Evolutionary conservation across 1,284 basidiomycete species (phyloP).

Genomic region (Phylloboletellus chloephorus): DNA sequence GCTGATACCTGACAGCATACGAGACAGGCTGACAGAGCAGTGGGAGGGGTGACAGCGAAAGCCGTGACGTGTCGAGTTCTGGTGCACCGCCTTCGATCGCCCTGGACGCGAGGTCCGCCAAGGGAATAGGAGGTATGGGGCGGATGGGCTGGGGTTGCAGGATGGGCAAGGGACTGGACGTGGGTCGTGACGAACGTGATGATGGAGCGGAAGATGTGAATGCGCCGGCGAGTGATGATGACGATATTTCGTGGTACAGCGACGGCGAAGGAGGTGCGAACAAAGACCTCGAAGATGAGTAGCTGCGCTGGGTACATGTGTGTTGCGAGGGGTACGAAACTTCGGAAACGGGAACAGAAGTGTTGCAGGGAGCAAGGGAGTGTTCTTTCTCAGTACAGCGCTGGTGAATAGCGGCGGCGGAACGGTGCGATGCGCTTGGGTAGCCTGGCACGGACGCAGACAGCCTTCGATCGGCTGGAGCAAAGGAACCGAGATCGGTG

Average conservation of each 20-base stretch:
- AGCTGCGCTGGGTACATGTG: conserved; percentile 21
- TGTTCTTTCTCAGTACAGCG: conserved; percentile 21
- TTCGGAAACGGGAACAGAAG: conserved; percentile 10
- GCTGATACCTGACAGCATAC: conserved; percentile 28
- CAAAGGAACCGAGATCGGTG: conserved; percentile 1
- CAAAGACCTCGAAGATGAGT: conserved; percentile 14
- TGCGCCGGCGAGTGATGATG: conserved; percentile 29
- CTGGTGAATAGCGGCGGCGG: conserved; percentile 9
- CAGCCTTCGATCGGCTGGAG: conserved; percentile 25
- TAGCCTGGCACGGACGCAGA: conserved; percentile 33
- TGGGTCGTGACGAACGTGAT: conserved; percentile 15
- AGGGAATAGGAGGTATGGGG: conserved; percentile 48
- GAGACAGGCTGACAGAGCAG: conserved; percentile 33
- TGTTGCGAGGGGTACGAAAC: conserved; percentile 18
- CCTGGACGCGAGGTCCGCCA: conserved; percentile 39
- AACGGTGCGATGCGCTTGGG: conserved; percentile 21
- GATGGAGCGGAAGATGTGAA: conserved; percentile 17
- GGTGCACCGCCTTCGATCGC: conserved; percentile 16
- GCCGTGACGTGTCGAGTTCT: conserved; percentile 5
- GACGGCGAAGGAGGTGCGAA: conserved; percentile 19
- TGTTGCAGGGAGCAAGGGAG: conserved; percentile 7
- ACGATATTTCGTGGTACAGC: conserved; percentile 20
- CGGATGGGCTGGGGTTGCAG: conserved; percentile 51
- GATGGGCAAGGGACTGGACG: conserved; percentile 33
- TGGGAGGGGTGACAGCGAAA: conserved; percentile 29